Evolutionary conservation across 768 basidiomycete species (phyloP).

Genomic region (Termitomyces sp.): DNA sequence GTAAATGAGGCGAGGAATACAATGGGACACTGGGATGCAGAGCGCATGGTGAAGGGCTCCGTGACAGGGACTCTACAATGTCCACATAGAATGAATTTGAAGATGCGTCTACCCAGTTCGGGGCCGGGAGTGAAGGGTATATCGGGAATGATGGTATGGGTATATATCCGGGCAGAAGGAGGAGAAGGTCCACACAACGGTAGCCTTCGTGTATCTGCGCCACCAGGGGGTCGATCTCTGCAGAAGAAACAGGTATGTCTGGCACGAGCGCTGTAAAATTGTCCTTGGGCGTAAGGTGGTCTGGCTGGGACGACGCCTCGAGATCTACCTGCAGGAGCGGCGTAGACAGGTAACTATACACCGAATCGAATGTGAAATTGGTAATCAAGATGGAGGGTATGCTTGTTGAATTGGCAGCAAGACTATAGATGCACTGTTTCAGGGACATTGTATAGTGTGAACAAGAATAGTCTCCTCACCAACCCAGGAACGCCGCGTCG

Average conservation of each 20-base stretch:
- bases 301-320: constrained; percentile 18
- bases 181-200: constrained; percentile 65
- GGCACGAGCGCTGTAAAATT: constrained; percentile 33
- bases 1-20: constrained; percentile 21
- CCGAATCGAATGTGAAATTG: constrained; percentile 85
- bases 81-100: constrained; percentile 44
- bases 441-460: not conserved
- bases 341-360: constrained; percentile 74
- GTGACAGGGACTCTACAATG: constrained; percentile 42
- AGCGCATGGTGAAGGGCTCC: constrained; percentile 25
- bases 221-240: constrained; percentile 57
- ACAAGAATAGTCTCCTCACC: constrained; percentile 40
- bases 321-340: constrained; percentile 41
- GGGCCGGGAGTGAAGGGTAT: constrained; percentile 55
- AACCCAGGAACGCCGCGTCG: constrained; percentile 77
- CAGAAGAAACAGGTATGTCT: constrained; percentile 55
- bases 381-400: constrained; percentile 75
- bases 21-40: constrained; percentile 47
- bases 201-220: constrained; percentile 65
- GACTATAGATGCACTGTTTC: constrained; percentile 33
- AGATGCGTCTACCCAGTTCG: constrained; percentile 57
- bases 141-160: constrained; percentile 72
- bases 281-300: constrained; percentile 11
- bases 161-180: constrained; percentile 70
- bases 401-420: constrained; percentile 60